Percentiles rank a stretch among this genome's conserved stretches.
These are phyloP conservation scores for Prototheca stagnorum DNA, from an alignment of 163 green algal species.

Conservation along the genomic window DNA sequence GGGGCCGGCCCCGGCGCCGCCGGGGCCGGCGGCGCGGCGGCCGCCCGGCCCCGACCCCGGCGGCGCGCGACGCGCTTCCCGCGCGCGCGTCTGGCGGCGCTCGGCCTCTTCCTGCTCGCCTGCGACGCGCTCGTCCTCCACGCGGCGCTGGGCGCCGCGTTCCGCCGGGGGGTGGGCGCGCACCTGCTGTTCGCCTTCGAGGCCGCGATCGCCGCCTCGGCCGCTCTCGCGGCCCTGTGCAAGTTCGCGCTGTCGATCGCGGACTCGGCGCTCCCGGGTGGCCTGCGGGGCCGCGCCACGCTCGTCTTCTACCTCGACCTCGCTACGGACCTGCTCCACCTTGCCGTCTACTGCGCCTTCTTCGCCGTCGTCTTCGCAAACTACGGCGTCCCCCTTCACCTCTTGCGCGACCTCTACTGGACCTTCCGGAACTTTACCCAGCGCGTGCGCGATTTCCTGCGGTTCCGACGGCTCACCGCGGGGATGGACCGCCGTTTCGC, in stretches of 20 bases:
- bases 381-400: slow-evolving; percentile 83
- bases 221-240: slow-evolving; percentile 34
- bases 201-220: slow-evolving; percentile 61
- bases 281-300: slow-evolving; percentile 68
- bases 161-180: slow-evolving; percentile 49
- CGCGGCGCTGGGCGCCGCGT: slow-evolving; percentile 53
- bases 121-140: slow-evolving; percentile 62
- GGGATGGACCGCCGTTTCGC: slow-evolving; percentile 43
- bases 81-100: slow-evolving; percentile 56
- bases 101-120: slow-evolving; percentile 63
- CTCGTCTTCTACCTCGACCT: slow-evolving; percentile 97
- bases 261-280: slow-evolving; percentile 66
- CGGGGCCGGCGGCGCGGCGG: slow-evolving; percentile 86
- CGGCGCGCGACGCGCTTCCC: too few relatives aligned
- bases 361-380: slow-evolving; percentile 90
- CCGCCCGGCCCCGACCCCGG: slow-evolving; percentile 53
- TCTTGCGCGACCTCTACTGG: slow-evolving; percentile 89
- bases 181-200: slow-evolving; percentile 96
- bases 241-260: slow-evolving; percentile 60
- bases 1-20: too few relatives aligned
- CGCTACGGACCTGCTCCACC: slow-evolving; percentile 87
- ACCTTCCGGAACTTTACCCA: slow-evolving; percentile 88
- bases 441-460: slow-evolving; percentile 80
- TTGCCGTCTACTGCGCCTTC: slow-evolving; percentile 90
- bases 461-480: slow-evolving; percentile 62